phyloP scores from a whole-genome alignment of 2,329 filamentous ascomycete genomes.

The Chrysoporthe austroafricana region DNA sequence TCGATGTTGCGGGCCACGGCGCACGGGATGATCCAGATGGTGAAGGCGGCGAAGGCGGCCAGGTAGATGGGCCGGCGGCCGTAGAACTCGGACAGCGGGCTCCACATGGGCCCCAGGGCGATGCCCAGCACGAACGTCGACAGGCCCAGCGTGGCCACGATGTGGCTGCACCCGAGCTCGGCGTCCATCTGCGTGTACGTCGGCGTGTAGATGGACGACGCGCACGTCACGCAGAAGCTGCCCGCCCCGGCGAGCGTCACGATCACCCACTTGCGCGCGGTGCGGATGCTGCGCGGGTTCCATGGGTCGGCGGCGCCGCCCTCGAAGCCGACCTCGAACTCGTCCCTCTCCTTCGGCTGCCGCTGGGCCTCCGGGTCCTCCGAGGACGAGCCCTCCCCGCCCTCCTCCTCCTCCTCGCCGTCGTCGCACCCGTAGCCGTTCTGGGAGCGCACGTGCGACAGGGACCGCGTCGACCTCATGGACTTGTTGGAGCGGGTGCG shows the following conservation, averaged over 20 bases:
- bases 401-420: slow-evolving; percentile 23
- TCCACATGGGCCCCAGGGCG: slow-evolving; percentile 65
- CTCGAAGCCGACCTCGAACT: slow-evolving; percentile 77
- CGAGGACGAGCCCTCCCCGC: slow-evolving; percentile 17
- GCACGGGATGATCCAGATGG: slow-evolving; percentile 81
- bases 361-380: slow-evolving; percentile 7
- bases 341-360: slow-evolving; percentile 30
- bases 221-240: slow-evolving; percentile 84
- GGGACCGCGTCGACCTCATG: slow-evolving; percentile 27
- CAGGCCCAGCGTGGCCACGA: slow-evolving; percentile 79
- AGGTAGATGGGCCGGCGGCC: slow-evolving; percentile 83
- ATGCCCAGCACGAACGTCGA: slow-evolving; percentile 82
- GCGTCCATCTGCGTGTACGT: slow-evolving; percentile 77
- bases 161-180: slow-evolving; percentile 72
- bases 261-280: slow-evolving; percentile 76
- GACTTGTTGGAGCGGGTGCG: slow-evolving; percentile 21
- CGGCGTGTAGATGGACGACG: slow-evolving; percentile 85
- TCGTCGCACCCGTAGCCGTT: slow-evolving; percentile 51
- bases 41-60: slow-evolving; percentile 71
- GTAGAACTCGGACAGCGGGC: slow-evolving; percentile 76
- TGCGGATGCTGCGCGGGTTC: slow-evolving; percentile 72
- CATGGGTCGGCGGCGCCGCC: slow-evolving; percentile 68
- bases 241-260: slow-evolving; percentile 73
- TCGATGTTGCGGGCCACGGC: slow-evolving; percentile 81
- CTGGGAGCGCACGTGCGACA: slow-evolving; percentile 43